Conservation (phyloP, 305 asterid species). For the Fraxinus floribunda region DNA sequence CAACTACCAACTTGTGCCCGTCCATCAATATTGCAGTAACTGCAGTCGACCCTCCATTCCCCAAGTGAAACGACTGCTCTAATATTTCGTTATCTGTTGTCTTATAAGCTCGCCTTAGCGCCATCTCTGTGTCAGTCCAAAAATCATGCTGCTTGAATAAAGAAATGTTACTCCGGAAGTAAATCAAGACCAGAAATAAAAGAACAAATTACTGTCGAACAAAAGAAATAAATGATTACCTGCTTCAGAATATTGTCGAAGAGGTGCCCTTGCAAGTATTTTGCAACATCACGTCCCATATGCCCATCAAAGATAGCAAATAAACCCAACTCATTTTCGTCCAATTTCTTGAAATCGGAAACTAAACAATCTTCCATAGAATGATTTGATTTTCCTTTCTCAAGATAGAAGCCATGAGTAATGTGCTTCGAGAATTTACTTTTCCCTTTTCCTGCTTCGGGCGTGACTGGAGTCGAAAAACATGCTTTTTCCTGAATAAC, state of each 20-base stretch:
- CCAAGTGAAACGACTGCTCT: slow-evolving; percentile 59
- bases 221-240: slow-evolving; percentile 32
- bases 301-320: slow-evolving; percentile 90
- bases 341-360: slow-evolving; percentile 53
- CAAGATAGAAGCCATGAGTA: slow-evolving; percentile 60
- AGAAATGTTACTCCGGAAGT: neutral
- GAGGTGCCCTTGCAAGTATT: slow-evolving; percentile 65
- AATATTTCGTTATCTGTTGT: slow-evolving; percentile 66
- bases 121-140: slow-evolving; percentile 62
- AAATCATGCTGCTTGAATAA: slow-evolving; percentile 54
- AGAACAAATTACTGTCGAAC: neutral
- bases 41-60: slow-evolving; percentile 92
- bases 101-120: slow-evolving; percentile 63
- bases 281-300: slow-evolving; percentile 83
- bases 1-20: slow-evolving; percentile 72
- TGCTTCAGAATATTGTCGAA: slow-evolving; percentile 66
- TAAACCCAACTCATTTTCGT: slow-evolving; percentile 63
- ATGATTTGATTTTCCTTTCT: slow-evolving; percentile 72
- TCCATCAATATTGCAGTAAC: slow-evolving; percentile 81
- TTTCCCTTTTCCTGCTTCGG: slow-evolving; percentile 56
- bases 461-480: slow-evolving; percentile 61
- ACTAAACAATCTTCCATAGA: slow-evolving; percentile 86
- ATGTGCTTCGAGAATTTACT: slow-evolving; percentile 45
- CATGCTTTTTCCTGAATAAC: slow-evolving; percentile 69
- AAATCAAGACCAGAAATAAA: neutral